These are phyloP conservation scores for Hygrophorus pudorinus DNA, from an alignment of 768 basidiomycete genomes.

Conservation along the genomic window DNA sequence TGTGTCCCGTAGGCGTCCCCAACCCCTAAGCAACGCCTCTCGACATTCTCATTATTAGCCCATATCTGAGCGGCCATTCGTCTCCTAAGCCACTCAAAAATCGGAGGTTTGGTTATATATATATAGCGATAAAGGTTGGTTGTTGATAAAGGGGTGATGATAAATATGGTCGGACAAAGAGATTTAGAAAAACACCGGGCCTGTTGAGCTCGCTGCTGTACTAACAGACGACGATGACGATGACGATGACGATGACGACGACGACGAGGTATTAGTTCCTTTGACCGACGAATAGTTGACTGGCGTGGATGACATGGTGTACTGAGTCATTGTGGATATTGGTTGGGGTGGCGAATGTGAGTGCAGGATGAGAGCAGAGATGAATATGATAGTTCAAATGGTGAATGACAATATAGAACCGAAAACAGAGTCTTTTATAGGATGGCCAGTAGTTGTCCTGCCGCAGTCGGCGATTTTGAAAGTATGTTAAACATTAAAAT, in stretches of 20 bases:
- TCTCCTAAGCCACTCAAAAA: too few relatives aligned
- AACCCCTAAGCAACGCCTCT: too few relatives aligned
- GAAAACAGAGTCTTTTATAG: neutral
- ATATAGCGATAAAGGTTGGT: neutral
- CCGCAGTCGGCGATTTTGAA: neutral
- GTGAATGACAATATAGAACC: neutral
- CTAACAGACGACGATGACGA: slow-evolving; percentile 27
- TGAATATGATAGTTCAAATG: neutral
- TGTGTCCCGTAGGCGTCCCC: too few relatives aligned
- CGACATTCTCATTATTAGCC: too few relatives aligned
- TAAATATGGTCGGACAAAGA: neutral
- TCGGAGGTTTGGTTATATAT: too few relatives aligned
- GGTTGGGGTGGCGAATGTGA: neutral
- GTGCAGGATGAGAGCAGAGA: neutral
- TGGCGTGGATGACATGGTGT: slow-evolving; percentile 7
- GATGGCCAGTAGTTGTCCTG: neutral
- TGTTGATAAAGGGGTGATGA: slow-evolving; percentile 9
- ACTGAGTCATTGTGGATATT: neutral
- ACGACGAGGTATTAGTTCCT: slow-evolving; percentile 24
- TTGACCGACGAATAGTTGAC: slow-evolving; percentile 23
- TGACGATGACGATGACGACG: slow-evolving; percentile 6
- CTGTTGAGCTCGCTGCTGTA: slow-evolving; percentile 38
- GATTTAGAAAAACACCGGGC: slow-evolving; percentile 52
- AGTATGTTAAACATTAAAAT: slow-evolving; percentile 13
- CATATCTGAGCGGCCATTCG: too few relatives aligned